Evolutionary conservation across 129 eudicot genomes (phyloP), one percentile per base, ranked within the genome.

Genomic region (Flaveria sonorensis): DNA sequence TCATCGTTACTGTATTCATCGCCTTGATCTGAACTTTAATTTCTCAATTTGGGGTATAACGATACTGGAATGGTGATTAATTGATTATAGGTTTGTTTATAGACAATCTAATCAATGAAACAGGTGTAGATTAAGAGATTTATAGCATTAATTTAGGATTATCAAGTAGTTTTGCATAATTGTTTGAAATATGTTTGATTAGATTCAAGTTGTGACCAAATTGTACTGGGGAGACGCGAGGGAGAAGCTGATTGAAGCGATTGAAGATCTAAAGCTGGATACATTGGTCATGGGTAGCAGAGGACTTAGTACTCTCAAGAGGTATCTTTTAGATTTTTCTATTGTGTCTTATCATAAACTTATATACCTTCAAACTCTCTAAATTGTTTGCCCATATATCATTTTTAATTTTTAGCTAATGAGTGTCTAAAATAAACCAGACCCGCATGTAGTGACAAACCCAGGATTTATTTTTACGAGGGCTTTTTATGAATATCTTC

Each of bases 191-290:
- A 13, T 61, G 42, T 40, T 78, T 65, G 30, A 51, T 76, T 55
- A 94, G 98, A 87, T 94, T 53, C 82, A 32, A 0, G 51, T 91
- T 36, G 90, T 94, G 18, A 71, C 89, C 7, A 94, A 94, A 80
- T 18, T 94, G 73, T 94, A 89, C 43, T 94, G 99, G 96, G 99
- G 97, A 52, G 97, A 94, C 81, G 94, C 99, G 19, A 85, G 97
- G 57, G 99, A 94, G 85, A 89, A 94, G 82, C 76, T 94, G 42
- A 39, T 80, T 7, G 93, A 93, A 24, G 96, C 89, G 19, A 77
- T 87, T 72, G 93, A 89, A 57, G 93, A 86, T 62, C 72, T 91
- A 77, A 91, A 89, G 83, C 76, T 94, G 76, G 93, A 94, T 46
- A 84, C 93, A 57, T 57, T 94, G 86, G 94, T 94, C 39, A 91